Conservation (phyloP, 179 eudicot genomes). For the Spinacia oleracea region DNA sequence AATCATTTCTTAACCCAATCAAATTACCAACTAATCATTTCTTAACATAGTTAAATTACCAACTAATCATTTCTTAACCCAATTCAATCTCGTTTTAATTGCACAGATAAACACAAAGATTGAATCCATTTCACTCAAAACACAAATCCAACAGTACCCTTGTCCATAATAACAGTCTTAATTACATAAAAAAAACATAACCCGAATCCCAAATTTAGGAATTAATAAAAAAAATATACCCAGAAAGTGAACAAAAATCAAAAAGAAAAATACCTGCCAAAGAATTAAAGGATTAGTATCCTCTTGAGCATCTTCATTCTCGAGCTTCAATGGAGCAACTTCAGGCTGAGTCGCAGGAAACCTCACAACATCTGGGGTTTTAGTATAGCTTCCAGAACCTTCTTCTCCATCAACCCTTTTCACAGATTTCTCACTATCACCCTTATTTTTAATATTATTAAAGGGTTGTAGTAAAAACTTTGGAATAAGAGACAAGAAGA, state of each 20-base stretch:
- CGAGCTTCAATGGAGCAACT: slow-evolving; percentile 29
- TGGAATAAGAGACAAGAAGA: slow-evolving; percentile 21
- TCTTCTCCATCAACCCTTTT: slow-evolving; percentile 17
- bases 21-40: not conserved
- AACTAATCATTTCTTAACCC: too few relatives aligned
- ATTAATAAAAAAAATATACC: not conserved
- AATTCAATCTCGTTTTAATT: not conserved
- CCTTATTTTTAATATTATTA: slow-evolving; percentile 5
- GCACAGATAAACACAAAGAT: not conserved
- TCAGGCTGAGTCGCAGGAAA: slow-evolving; percentile 23
- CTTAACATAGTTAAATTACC: not conserved
- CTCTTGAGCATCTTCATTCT: slow-evolving; percentile 27
- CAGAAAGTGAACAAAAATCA: not conserved
- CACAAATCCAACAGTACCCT: not conserved
- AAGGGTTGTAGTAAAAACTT: slow-evolving; percentile 18
- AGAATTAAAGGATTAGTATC: slow-evolving; percentile 37
- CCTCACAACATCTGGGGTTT: slow-evolving; percentile 28
- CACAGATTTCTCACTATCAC: slow-evolving; percentile 11
- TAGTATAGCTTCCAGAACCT: slow-evolving; percentile 11
- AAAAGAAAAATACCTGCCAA: slow-evolving; percentile 27
- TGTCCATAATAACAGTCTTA: not conserved
- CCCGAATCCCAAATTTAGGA: not conserved
- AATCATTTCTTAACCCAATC: too few relatives aligned
- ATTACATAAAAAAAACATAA: not conserved
- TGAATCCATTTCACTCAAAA: not conserved